Base-by-base conservation (phyloP, 345 rosid species). In the Mercurialis annua region DNA sequence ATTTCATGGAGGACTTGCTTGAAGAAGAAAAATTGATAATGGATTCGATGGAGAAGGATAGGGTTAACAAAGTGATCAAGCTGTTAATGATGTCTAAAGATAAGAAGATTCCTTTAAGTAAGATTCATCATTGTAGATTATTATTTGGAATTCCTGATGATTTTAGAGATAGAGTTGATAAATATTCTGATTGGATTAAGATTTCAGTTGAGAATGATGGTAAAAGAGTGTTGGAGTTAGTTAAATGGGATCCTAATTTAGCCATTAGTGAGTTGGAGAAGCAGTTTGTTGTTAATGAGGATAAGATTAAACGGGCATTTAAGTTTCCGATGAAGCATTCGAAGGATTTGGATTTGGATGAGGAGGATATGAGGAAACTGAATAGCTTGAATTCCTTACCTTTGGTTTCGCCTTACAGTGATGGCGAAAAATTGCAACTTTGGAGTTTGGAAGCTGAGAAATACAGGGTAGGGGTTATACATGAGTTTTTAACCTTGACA, bases 371-470 rank as follows among this genome's bases (percentile, higher is more conserved):
- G 2, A 80, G 77, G 75, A 90, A 75, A 67, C 65, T 93, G 63
- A 85, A 87, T 70, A 44, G 73, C 46, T 65, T 90, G 74, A 90
- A 86, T 69, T 83, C 92, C 0, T 73, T 93, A 43, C 97, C 98
- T 0, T 66, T 89, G 70, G 96, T 93, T 70, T 93, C 96, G 0
- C 97, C 98, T 0, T 93, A 89, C 68, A 79, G 86, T 0, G 91
- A 87, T 14, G 97, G 97, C 30, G 81, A 82, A 64, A 81, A 72
- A 71, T 51, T 80, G 43, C 87, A 90, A 59, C 30, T 76, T 5
- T 90, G 97, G 98, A 85, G 84, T 0, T 73, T 90, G 76, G 97
- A 90, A 44, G 98, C 98, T 0, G 93, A 92, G 86, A 92, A 92
- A 73, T 87, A 92, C 20, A 80, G 97, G 58, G 85, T 90, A 2